Evolutionary conservation across 164 flowering plant genomes (phyloP).

Genomic region (Vitis labrusca): DNA sequence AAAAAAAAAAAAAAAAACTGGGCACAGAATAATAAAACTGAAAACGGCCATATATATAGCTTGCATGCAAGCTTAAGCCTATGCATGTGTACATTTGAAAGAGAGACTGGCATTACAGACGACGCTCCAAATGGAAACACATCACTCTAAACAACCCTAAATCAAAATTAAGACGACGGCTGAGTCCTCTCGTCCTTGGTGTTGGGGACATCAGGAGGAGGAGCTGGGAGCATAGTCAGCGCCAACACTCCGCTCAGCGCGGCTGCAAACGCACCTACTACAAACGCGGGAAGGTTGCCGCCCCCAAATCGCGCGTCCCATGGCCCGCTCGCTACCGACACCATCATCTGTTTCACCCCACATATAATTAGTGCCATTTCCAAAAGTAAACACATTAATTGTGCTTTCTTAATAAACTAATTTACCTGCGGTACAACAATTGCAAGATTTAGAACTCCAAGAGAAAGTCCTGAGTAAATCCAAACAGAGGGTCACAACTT

Average conservation of each 20-base stretch:
- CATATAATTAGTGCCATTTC: no score
- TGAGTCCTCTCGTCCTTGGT: no score
- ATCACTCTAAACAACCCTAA: no score
- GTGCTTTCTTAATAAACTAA: not conserved
- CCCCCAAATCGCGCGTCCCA: slow-evolving; percentile 70
- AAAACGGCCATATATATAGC: no score
- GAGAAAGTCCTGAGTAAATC: slow-evolving; percentile 44
- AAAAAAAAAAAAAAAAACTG: no score
- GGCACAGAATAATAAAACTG: no score
- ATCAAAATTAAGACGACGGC: no score
- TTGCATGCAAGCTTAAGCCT: no score
- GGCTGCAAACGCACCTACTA: slow-evolving; percentile 58
- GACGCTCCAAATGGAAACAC: no score
- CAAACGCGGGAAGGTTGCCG: slow-evolving; percentile 69
- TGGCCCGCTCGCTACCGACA: slow-evolving; percentile 61
- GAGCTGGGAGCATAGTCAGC: slow-evolving; percentile 45
- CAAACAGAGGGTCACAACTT: not conserved
- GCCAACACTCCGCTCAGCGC: slow-evolving; percentile 50
- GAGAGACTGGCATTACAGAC: no score
- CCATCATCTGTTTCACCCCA: slow-evolving; percentile 43
- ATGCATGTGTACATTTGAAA: no score
- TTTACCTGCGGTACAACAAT: slow-evolving; percentile 64
- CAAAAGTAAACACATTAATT: no score
- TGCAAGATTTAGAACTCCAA: slow-evolving; percentile 64
- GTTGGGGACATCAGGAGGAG: slow-evolving; percentile 18